Conservation (phyloP, 2,329 filamentous ascomycete genomes). For the Harringtonia lauricola region DNA sequence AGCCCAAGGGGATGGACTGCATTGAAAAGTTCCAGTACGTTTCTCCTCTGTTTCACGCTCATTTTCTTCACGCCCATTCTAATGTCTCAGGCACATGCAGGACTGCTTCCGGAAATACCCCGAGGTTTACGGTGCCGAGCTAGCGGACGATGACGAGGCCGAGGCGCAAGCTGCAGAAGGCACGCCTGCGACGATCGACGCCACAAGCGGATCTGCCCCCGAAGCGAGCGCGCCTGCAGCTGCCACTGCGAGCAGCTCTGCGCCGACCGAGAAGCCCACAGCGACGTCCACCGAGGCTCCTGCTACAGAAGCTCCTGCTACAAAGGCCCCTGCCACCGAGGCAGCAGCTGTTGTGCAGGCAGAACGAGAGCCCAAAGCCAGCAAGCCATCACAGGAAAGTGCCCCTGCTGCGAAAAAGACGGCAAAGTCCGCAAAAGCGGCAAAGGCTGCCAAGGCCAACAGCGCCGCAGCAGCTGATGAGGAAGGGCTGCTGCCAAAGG, state of each 20-base stretch:
- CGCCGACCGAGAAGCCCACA: no score
- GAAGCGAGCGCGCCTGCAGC: neutral
- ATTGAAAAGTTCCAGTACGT: constrained; percentile 94
- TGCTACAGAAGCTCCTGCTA: no score
- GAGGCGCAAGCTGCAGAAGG: constrained; percentile 14
- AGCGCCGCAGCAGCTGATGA: neutral
- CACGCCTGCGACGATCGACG: neutral
- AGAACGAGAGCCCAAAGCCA: neutral
- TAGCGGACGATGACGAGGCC: constrained; percentile 59
- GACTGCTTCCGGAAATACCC: constrained; percentile 90
- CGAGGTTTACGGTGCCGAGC: constrained; percentile 82
- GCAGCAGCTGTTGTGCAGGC: neutral
- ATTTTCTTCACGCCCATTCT: constrained; percentile 6
- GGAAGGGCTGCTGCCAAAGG: constrained; percentile 13
- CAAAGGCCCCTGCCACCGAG: no score
- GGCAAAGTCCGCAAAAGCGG: neutral
- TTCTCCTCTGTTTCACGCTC: neutral
- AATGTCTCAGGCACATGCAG: constrained; percentile 69
- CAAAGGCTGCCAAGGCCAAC: neutral
- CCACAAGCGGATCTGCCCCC: neutral
- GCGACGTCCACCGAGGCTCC: no score
- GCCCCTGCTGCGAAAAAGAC: neutral
- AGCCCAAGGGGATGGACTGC: constrained; percentile 96
- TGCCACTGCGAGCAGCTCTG: no score
- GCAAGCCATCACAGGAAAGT: constrained; percentile 3